phyloP scores from a whole-genome alignment of 2,329 filamentous ascomycete genomes.

The Xylaria sp. region DNA sequence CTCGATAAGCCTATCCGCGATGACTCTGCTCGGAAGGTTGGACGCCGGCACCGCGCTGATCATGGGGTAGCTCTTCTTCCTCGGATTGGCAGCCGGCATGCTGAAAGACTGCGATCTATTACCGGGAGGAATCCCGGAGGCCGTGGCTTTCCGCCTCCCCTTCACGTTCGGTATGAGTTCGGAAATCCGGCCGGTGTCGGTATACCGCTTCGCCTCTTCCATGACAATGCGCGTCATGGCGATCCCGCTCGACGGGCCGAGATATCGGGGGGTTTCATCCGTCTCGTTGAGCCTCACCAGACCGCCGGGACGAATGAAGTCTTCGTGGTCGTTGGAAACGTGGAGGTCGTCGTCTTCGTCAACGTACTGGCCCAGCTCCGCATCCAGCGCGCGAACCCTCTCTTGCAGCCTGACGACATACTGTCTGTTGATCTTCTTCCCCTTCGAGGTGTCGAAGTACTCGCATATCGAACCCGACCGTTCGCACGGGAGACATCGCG shows the following conservation, averaged over 20 bases:
- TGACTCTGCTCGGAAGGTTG: constrained; percentile 75
- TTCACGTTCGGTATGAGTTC: constrained; percentile 85
- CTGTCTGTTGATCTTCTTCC: constrained; percentile 84
- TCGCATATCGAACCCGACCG: constrained; percentile 91
- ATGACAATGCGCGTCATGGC: constrained; percentile 95
- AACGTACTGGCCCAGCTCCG: constrained; percentile 81
- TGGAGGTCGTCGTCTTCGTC: constrained; percentile 82
- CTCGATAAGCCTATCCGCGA: constrained; percentile 83
- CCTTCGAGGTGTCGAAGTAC: constrained; percentile 91
- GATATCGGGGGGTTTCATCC: constrained; percentile 86
- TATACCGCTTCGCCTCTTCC: constrained; percentile 95
- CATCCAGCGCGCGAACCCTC: constrained; percentile 83
- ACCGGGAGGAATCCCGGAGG: constrained; percentile 17
- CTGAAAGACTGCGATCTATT: constrained; percentile 74
- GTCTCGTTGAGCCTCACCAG: constrained; percentile 85
- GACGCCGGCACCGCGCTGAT: constrained; percentile 86
- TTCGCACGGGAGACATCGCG: constrained; percentile 92
- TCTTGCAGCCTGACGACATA: constrained; percentile 95
- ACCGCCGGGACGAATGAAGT: constrained; percentile 87
- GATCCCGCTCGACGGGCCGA: constrained; percentile 95
- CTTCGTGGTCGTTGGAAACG: constrained; percentile 75
- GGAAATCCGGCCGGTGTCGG: constrained; percentile 88
- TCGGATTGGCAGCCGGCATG: constrained; percentile 60
- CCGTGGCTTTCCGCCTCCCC: constrained; percentile 63
- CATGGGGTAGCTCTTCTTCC: constrained; percentile 90